A percentile compares a stretch with the other conserved stretches of the same genome.
These are phyloP conservation scores for Monosporascus sp. DNA, from an alignment of 2,329 filamentous ascomycete species.

Conservation along the genomic window DNA sequence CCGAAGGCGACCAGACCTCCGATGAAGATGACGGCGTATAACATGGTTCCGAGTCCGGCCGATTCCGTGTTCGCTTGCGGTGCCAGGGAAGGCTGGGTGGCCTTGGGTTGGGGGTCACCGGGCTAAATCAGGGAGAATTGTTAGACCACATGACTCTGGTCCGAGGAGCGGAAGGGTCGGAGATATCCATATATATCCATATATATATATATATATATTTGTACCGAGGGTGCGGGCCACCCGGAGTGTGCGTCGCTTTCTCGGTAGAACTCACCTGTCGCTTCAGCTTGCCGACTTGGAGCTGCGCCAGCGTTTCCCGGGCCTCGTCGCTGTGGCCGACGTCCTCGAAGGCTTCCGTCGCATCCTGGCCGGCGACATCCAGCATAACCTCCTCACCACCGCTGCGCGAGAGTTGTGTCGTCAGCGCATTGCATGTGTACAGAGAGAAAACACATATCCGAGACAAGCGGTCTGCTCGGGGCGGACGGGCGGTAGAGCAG, in stretches of 20 bases:
- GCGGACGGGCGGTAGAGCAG: too few relatives aligned
- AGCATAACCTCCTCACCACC: constrained; percentile 98
- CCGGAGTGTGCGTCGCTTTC: too few relatives aligned
- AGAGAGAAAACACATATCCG: neutral
- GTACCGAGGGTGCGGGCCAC: too few relatives aligned
- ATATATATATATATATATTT: neutral
- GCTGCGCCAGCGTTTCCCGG: constrained; percentile 79
- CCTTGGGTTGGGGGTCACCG: constrained; percentile 72
- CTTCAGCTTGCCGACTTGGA: constrained; percentile 74
- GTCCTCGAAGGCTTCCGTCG: constrained; percentile 97
- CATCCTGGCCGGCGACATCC: constrained; percentile 92
- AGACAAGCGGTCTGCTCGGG: neutral
- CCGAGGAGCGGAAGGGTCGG: neutral
- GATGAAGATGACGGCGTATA: constrained; percentile 76
- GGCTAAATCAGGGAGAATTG: constrained; percentile 44
- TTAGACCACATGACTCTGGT: neutral
- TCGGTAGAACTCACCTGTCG: constrained; percentile 56
- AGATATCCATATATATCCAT: neutral
- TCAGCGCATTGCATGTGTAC: constrained; percentile 18
- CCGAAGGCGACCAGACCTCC: constrained; percentile 73
- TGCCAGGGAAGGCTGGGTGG: constrained; percentile 43
- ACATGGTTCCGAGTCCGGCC: constrained; percentile 64
- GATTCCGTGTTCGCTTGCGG: constrained; percentile 43
- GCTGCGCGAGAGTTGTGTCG: constrained; percentile 41
- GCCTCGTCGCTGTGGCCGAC: constrained; percentile 99